These are phyloP conservation scores for Puccinia hordei DNA, from an alignment of 1,284 basidiomycete species.

Conservation along the genomic window DNA sequence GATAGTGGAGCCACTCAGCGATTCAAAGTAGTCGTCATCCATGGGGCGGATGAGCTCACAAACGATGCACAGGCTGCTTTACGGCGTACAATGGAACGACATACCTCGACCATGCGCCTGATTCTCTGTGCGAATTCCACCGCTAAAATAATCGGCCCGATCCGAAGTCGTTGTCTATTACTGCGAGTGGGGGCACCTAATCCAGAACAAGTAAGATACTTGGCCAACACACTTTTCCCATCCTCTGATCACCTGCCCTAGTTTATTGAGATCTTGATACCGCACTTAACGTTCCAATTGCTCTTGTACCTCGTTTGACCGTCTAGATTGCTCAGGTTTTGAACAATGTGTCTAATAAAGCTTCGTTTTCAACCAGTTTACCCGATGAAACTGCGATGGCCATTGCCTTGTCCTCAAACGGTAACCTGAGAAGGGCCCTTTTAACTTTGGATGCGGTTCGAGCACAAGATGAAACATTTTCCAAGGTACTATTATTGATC, in stretches of 20 bases:
- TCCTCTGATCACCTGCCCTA: neutral
- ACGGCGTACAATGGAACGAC: constrained; percentile 98
- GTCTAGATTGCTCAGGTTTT: constrained; percentile 76
- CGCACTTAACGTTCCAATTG: neutral
- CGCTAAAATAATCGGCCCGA: constrained; percentile 93
- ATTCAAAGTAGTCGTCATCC: constrained; percentile 99
- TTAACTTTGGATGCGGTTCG: constrained; percentile 92
- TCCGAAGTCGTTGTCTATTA: constrained; percentile 89
- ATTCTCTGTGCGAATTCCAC: constrained; percentile 98
- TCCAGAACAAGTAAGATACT: constrained; percentile 64
- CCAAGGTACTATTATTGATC: constrained; percentile 24
- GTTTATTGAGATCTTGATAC: neutral
- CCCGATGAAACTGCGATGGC: constrained; percentile 72
- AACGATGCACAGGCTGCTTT: constrained; percentile 96
- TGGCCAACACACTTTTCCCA: neutral
- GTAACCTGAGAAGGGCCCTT: constrained; percentile 92
- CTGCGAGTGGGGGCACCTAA: constrained; percentile 88
- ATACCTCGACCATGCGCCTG: constrained; percentile 95
- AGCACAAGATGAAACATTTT: constrained; percentile 68
- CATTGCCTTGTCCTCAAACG: constrained; percentile 78
- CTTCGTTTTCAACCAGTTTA: constrained; percentile 70
- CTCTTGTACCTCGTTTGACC: neutral
- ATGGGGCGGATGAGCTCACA: constrained; percentile 91
- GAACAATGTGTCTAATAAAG: constrained; percentile 76
- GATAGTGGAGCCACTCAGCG: constrained; percentile 91